A percentile compares a stretch with the other conserved stretches of the same genome.
These are phyloP conservation scores for Curvularia lunata DNA, from an alignment of 2,329 filamentous ascomycete species.

Conservation along the genomic window DNA sequence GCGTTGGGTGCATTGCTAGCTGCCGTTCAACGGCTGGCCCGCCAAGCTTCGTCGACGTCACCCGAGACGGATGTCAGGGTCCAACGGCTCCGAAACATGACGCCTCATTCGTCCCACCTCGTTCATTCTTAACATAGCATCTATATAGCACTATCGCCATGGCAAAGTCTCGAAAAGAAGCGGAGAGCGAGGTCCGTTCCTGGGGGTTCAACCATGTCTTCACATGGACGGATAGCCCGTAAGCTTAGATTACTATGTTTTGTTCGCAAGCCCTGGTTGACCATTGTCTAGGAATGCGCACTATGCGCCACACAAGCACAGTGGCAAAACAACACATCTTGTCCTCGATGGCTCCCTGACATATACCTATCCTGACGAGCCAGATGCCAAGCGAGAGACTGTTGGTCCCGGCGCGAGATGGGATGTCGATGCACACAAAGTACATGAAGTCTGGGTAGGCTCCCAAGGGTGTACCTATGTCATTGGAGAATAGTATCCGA, in stretches of 20 bases:
- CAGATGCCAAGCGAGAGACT: constrained; percentile 61
- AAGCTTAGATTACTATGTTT: constrained; percentile 44
- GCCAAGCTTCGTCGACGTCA: constrained; percentile 25
- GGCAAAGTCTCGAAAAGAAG: constrained; percentile 54
- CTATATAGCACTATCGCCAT: constrained; percentile 24
- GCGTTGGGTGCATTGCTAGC: neutral
- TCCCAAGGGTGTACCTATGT: constrained; percentile 70
- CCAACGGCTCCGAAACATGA: constrained; percentile 9
- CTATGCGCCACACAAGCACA: constrained; percentile 72
- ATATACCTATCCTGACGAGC: constrained; percentile 69
- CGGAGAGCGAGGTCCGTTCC: constrained; percentile 67
- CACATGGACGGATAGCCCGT: constrained; percentile 75
- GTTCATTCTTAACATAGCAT: neutral
- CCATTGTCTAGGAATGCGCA: constrained; percentile 63
- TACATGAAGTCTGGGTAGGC: constrained; percentile 75
- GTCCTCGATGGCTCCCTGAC: constrained; percentile 70
- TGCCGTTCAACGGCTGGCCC: constrained; percentile 2
- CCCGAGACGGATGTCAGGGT: constrained; percentile 25
- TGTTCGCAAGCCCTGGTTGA: neutral
- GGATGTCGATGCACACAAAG: constrained; percentile 68
- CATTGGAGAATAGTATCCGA: constrained; percentile 58
- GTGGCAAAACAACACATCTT: constrained; percentile 70
- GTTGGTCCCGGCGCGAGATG: constrained; percentile 67
- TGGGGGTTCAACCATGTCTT: constrained; percentile 75
- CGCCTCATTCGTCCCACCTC: neutral